Base-by-base conservation (phyloP, 306 rosid species). In the Cucumis melo region DNA sequence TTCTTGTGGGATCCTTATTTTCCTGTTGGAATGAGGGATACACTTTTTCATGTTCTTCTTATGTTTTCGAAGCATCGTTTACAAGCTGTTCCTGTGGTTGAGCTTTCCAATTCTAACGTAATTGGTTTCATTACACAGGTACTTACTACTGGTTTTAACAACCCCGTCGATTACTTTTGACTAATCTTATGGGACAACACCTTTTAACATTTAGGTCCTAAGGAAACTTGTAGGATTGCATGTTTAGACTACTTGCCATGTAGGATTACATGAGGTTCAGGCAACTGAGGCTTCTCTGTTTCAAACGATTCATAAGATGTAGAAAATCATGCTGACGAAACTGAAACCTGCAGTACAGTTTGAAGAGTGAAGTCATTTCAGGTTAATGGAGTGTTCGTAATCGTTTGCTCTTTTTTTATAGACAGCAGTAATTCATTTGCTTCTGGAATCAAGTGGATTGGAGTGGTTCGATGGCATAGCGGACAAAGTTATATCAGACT, bases 1-100 rank as follows among this genome's bases (percentile, higher is more conserved):
- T 90, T 81, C 73, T 81, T 90, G 4, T 88, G 87, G 97, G 86
- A 86, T 80, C 89, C 90, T 19, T 88, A 85, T 88, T 87, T 92
- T 73, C 90, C 92, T 0, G 89, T 84, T 41, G 76, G 34, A 63
- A 66, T 87, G 74, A 85, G 83, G 64, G 92, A 88, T 68, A 83
- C 93, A 1, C 74, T 92, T 70, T 67, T 92, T 61, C 92, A 84
- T 79, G 93, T 87, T 36, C 75, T 88, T 81, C 83, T 92, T 34
- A 84, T 90, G 73, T 79, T 92, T 76, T 90, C 91, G 9, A 90
- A 86, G 82, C 96, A 90, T 73, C 78, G 42, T 14, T 56, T 87
- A 59, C 86, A 81, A 15, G 85, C 85, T 83, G 89, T 88, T 67
- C 98, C 93, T 0, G 88, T 88, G 64, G 78, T 80, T 4, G 87